phyloP scores from a whole-genome alignment of 345 rosid species.

The Anastatica hierochuntica region DNA sequence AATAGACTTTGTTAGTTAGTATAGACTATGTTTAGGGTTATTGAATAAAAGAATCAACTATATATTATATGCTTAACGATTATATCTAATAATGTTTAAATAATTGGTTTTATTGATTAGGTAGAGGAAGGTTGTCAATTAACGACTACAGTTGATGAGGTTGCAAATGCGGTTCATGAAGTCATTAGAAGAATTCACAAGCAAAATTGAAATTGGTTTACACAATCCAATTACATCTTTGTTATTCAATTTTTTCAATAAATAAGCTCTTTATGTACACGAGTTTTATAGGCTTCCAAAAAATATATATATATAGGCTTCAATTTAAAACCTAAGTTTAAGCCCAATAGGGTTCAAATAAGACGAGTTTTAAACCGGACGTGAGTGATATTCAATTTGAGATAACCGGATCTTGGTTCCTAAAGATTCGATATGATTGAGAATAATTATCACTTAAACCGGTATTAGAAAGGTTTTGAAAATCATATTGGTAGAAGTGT shows the following conservation, averaged over 20 bases:
- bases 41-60: background rate
- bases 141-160: constrained; percentile 10
- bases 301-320: background rate
- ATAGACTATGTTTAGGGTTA: too few relatives aligned
- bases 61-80: background rate
- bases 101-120: constrained; percentile 4
- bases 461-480: too few relatives aligned
- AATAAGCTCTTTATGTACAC: too few relatives aligned
- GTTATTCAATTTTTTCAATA: too few relatives aligned
- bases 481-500: too few relatives aligned
- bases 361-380: background rate
- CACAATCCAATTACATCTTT: too few relatives aligned
- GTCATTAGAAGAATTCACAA: constrained; percentile 16
- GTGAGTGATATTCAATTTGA: background rate
- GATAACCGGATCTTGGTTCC: background rate
- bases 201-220: background rate
- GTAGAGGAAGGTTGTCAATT: constrained; percentile 7
- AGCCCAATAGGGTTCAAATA: too few relatives aligned
- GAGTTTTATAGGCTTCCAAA: too few relatives aligned
- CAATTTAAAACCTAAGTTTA: too few relatives aligned
- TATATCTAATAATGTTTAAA: background rate
- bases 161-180: constrained; percentile 20
- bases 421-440: too few relatives aligned
- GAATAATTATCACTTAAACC: too few relatives aligned
- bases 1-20: too few relatives aligned